Conservation (phyloP, 768 basidiomycete genomes). For the Psilocybe tampanensis region DNA sequence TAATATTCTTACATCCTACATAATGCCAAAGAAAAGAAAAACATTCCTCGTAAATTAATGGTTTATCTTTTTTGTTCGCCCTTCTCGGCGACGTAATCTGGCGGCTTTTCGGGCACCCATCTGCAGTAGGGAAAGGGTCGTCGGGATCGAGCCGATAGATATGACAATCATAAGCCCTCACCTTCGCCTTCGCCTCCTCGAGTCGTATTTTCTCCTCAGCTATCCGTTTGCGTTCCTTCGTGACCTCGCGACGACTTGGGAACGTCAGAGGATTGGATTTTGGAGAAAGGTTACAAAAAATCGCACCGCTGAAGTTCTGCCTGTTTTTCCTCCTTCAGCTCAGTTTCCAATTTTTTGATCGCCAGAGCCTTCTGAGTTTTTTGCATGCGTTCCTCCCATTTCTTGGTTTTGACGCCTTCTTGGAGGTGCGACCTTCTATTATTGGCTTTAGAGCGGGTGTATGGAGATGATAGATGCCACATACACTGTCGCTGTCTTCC, state of each 20-base stretch:
- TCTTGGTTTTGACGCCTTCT: constrained; percentile 63
- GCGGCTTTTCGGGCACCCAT: constrained; percentile 83
- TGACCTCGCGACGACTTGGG: constrained; percentile 60
- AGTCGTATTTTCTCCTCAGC: constrained; percentile 72
- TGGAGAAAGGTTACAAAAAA: not conserved
- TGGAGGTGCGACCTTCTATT: constrained; percentile 70
- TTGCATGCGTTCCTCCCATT: constrained; percentile 70
- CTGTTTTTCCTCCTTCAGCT: constrained; percentile 77
- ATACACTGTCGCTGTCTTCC: constrained; percentile 54
- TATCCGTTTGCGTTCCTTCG: constrained; percentile 68
- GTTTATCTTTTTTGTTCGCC: constrained; percentile 80
- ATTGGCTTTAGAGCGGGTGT: constrained; percentile 9
- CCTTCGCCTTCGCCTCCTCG: constrained; percentile 69
- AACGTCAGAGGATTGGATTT: constrained; percentile 7
- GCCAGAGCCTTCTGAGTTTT: constrained; percentile 66
- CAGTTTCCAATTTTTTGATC: constrained; percentile 71
- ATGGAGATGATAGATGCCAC: constrained; percentile 17
- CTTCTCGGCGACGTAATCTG: constrained; percentile 69
- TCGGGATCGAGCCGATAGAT: constrained; percentile 6
- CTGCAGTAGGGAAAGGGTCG: constrained; percentile 36
- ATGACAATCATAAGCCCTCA: constrained; percentile 23
- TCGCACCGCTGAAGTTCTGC: constrained; percentile 63
- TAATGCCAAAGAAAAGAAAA: constrained; percentile 9
- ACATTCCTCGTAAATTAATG: constrained; percentile 44
- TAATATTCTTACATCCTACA: constrained; percentile 15